Percentiles rank a stretch among this genome's conserved stretches.
Conservation (phyloP, 805 yeast species). For the Scheffersomyces spartinae region DNA sequence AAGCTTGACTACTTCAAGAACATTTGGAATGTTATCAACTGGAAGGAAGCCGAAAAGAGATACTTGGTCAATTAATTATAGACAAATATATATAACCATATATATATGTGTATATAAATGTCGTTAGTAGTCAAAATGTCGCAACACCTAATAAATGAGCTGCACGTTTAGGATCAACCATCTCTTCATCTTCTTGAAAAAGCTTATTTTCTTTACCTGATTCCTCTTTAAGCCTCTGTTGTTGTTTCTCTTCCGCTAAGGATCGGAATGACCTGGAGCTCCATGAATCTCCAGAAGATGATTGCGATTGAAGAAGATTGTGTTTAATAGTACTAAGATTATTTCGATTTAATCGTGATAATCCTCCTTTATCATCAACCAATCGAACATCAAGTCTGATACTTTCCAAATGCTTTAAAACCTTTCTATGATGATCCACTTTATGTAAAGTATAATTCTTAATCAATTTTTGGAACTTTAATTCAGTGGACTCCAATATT, state of each 20-base stretch:
- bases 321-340: conserved; percentile 35
- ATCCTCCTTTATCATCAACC: conserved; percentile 69
- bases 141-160: conserved; percentile 73
- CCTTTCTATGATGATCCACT: conserved; percentile 80
- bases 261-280: conserved; percentile 29
- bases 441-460: conserved; percentile 53
- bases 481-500: conserved; percentile 47
- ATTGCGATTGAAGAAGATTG: conserved; percentile 31
- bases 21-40: conserved; percentile 88
- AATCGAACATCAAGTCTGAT: conserved; percentile 61
- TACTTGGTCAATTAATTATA: conserved; percentile 17
- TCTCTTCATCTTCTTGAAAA: conserved; percentile 22
- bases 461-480: conserved; percentile 40
- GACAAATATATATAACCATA: too few relatives aligned
- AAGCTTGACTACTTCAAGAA: conserved; percentile 89
- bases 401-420: conserved; percentile 60
- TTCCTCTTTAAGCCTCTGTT: too few relatives aligned
- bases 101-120: too few relatives aligned
- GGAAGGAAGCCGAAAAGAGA: conserved; percentile 82
- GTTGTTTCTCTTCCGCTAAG: conserved; percentile 16
- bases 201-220: conserved; percentile 8
- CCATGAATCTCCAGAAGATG: conserved; percentile 32
- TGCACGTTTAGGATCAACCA: conserved; percentile 73
- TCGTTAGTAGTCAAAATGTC: too few relatives aligned
- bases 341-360: conserved; percentile 74